A percentile compares a stretch with the other conserved stretches of the same genome.
phyloP scores from a whole-genome alignment of 2,329 filamentous ascomycete genomes.

The Paracoccidioides brasiliensis region DNA sequence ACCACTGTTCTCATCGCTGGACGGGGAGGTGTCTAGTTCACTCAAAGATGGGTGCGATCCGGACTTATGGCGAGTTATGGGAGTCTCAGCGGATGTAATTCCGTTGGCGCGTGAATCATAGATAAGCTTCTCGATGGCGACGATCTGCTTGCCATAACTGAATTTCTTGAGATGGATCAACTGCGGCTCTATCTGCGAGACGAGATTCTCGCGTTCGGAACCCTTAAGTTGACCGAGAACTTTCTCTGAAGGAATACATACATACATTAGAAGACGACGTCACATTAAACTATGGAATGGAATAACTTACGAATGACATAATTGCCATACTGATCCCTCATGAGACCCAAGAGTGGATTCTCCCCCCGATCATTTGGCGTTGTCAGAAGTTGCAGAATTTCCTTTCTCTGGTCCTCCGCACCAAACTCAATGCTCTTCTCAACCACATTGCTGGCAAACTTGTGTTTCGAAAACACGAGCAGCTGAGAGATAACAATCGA shows the following conservation, averaged over 20 bases:
- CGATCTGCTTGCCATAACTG: conserved; percentile 53
- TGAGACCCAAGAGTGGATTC: conserved; percentile 59
- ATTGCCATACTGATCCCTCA: conserved; percentile 87
- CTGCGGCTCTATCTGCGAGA: conserved; percentile 51
- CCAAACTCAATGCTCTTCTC: conserved; percentile 77
- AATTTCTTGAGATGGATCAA: conserved; percentile 50
- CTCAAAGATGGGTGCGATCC: conserved; percentile 6
- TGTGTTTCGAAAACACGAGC: conserved; percentile 74
- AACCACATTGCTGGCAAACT: conserved; percentile 93
- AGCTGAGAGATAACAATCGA: conserved; percentile 58
- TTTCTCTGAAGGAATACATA: conserved; percentile 52
- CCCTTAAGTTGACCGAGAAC: conserved; percentile 53
- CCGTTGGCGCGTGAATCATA: conserved; percentile 15
- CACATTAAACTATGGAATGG: not conserved
- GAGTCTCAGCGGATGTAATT: conserved; percentile 9
- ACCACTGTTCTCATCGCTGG: conserved; percentile 6
- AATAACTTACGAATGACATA: conserved; percentile 80
- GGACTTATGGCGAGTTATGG: conserved; percentile 4
- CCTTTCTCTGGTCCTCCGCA: conserved; percentile 52
- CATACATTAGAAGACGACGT: not conserved
- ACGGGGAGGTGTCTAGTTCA: conserved; percentile 4
- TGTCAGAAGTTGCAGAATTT: conserved; percentile 53
- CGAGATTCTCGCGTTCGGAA: conserved; percentile 45
- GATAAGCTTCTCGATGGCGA: conserved; percentile 48
- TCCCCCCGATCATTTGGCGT: conserved; percentile 50